A percentile compares a stretch with the other conserved stretches of the same genome.
Evolutionary conservation across 2,329 filamentous ascomycete species (phyloP).

Genomic region (Claviceps lovelessii): DNA sequence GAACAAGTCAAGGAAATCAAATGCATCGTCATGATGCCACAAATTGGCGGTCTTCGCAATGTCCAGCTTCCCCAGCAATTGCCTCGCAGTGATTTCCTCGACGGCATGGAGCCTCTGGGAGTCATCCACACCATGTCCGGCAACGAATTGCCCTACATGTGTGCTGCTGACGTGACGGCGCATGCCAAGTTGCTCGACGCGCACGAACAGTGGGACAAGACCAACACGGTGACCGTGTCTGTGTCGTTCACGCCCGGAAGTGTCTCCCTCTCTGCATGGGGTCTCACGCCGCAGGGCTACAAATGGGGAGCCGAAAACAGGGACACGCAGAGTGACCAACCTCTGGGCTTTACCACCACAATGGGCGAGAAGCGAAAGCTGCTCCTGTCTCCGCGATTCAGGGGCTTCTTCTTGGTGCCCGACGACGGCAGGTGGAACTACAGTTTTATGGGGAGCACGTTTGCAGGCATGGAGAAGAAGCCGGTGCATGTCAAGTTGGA

Average conservation of each 20-base stretch:
- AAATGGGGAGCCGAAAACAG: conserved; percentile 96
- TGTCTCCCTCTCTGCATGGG: conserved; percentile 88
- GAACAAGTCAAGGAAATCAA: conserved; percentile 93
- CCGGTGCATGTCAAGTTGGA: conserved; percentile 85
- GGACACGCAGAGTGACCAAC: conserved; percentile 82
- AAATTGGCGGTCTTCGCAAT: conserved; percentile 84
- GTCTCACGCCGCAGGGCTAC: conserved; percentile 79
- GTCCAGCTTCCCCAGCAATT: conserved; percentile 81
- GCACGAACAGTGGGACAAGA: conserved; percentile 52
- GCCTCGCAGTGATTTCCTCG: conserved; percentile 82
- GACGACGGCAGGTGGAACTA: conserved; percentile 92
- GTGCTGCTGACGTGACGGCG: conserved; percentile 82
- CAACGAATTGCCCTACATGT: conserved; percentile 94
- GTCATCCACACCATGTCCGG: conserved; percentile 92
- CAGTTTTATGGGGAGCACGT: conserved; percentile 88
- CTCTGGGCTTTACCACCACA: conserved; percentile 76
- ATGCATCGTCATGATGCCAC: conserved; percentile 93
- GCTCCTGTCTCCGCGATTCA: conserved; percentile 80
- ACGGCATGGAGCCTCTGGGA: conserved; percentile 75
- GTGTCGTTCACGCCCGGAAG: conserved; percentile 95
- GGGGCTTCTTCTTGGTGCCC: conserved; percentile 90
- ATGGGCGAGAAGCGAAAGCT: conserved; percentile 96
- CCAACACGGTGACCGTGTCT: conserved; percentile 85
- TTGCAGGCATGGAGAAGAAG: conserved; percentile 81
- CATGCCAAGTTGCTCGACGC: conserved; percentile 80